A percentile compares a stretch with the other conserved stretches of the same genome.
phyloP scores from a whole-genome alignment of 2,329 filamentous ascomycete species.

The Sporothrix euskadiensis region DNA sequence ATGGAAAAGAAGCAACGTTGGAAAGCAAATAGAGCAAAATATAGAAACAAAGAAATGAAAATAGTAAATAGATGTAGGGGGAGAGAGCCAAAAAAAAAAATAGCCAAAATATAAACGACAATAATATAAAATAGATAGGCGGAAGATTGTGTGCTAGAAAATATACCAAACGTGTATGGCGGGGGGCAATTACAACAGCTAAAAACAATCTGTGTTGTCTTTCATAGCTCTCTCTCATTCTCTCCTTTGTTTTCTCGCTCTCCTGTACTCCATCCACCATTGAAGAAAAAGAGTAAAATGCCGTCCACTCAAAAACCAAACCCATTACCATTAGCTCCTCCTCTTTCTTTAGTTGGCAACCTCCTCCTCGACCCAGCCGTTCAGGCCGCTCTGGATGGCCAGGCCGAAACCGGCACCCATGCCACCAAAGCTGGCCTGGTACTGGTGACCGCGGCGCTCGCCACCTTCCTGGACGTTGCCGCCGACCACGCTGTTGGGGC shows the following conservation, averaged over 20 bases:
- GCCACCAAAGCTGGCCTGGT: constrained; percentile 63
- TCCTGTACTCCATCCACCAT: background rate
- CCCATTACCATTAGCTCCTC: constrained; percentile 30
- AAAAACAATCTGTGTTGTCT: constrained; percentile 45
- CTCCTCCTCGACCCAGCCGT: constrained; percentile 69
- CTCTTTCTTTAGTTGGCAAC: constrained; percentile 56
- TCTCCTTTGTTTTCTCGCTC: background rate
- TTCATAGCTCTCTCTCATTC: background rate
- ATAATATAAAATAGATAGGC: constrained; percentile 17
- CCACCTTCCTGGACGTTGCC: constrained; percentile 49
- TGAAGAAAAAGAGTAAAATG: background rate
- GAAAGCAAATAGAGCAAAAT: background rate
- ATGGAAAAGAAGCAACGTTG: background rate
- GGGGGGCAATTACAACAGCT: constrained; percentile 38
- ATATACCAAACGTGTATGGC: constrained; percentile 32
- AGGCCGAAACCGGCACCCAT: constrained; percentile 60
- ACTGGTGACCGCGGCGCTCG: constrained; percentile 65
- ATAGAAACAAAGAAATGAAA: constrained; percentile 17
- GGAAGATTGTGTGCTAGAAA: constrained; percentile 19
- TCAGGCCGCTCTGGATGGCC: constrained; percentile 63
- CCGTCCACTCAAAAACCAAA: background rate
- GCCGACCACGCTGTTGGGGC: constrained; percentile 51
- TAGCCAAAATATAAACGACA: constrained; percentile 29
- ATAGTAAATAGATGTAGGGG: constrained; percentile 1
- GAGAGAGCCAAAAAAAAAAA: constrained; percentile 32